Evolutionary conservation across 2,329 filamentous ascomycete genomes (phyloP).

Genomic region (Diaporthe longicolla): DNA sequence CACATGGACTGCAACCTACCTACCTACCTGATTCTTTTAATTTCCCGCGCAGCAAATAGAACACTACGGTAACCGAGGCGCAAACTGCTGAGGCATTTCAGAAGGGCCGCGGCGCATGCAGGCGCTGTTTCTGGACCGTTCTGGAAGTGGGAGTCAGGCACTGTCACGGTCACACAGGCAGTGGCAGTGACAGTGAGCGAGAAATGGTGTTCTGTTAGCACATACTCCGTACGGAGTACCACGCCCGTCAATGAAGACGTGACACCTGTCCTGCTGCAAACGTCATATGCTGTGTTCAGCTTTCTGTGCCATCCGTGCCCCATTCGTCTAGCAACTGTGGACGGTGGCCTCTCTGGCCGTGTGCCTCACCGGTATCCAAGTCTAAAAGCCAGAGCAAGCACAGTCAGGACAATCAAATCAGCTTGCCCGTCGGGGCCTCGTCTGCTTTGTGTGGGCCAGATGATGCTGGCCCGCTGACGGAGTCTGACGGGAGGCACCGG

Average conservation of each 20-base stretch:
- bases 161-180: slow-evolving; percentile 19
- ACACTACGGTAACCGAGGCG: neutral
- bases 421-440: neutral
- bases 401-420: neutral
- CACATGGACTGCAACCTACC: neutral
- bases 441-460: slow-evolving; percentile 2
- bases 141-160: neutral
- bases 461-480: slow-evolving; percentile 33
- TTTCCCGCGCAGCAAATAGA: neutral
- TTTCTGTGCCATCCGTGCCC: neutral
- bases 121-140: slow-evolving; percentile 23
- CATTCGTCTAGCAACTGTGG: neutral
- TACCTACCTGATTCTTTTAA: neutral
- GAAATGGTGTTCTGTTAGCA: neutral
- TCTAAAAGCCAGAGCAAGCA: neutral
- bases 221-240: neutral
- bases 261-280: slow-evolving; percentile 42
- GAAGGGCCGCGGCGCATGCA: neutral
- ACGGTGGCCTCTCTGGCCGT: slow-evolving; percentile 1
- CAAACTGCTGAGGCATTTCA: slow-evolving; percentile 19
- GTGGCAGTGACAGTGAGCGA: neutral
- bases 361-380: slow-evolving; percentile 18
- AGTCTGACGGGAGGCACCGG: slow-evolving; percentile 27
- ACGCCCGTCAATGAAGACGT: slow-evolving; percentile 32
- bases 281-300: slow-evolving; percentile 39